Base-by-base conservation (phyloP, 1,284 basidiomycete genomes). In the Tausonia pullulans region DNA sequence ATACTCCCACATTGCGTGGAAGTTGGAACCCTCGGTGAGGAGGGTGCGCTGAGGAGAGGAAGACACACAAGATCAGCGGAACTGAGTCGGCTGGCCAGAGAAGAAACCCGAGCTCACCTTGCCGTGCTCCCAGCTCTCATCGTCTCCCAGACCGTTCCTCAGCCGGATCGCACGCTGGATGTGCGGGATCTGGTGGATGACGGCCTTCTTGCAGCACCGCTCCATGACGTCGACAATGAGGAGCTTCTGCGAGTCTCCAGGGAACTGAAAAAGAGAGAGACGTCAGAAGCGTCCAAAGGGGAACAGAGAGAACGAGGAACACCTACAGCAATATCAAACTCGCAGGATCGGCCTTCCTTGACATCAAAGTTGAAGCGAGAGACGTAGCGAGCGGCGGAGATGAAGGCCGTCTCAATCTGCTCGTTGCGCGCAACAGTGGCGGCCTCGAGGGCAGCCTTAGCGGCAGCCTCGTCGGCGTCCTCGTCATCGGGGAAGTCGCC, bases 221-320 rank as follows among this genome's bases (percentile, higher is more conserved):
- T 97, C 93, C 63, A 96, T 82, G 68, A 97, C 84, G 63, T 92
- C 93, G 61, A 96, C 90, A 48, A 98, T 82, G 45, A 98, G 80
- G 51, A 98, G 80, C 76, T 97, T 97, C 40, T 91, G 91, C 72
- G 90, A 75, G 64, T 73, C 75, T n/a, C 77, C 78, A 2, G 77
- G 75, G 74, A 81, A 79, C 77, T 79, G 55, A 2, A 48, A 60
- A 7, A 9, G 49, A 45, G 43, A 14, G 16, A 61, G 7, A 83
- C 71, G 45, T 8, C 9, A 58, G 48, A 1, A 56, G 83, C 79
- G 27, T 78, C 74, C 87, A 88, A 68, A 52, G 48, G 27, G 6
- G 62, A 40, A 67, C 27, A 53, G 13, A 45, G 13, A 51, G 58
- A 8, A 39, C 48, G 60, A 14, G 40, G 44, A 68, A 64, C 40